Conservation (phyloP, 2,329 filamentous ascomycete genomes). For the Microdochium trichocladiopsis region DNA sequence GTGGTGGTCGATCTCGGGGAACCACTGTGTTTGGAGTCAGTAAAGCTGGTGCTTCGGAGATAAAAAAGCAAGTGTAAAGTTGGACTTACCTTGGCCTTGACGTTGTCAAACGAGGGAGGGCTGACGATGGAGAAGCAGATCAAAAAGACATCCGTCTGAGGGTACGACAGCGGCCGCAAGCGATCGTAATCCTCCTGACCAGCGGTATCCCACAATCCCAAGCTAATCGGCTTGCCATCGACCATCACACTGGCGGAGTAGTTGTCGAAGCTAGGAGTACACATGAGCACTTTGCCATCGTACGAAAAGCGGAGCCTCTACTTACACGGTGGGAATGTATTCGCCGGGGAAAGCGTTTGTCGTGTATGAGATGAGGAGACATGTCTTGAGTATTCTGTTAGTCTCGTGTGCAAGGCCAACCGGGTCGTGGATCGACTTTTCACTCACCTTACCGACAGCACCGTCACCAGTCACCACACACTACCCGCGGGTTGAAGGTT, state of each 20-base stretch:
- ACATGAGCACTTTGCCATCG: conserved; percentile 5
- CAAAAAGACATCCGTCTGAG: conserved; percentile 95
- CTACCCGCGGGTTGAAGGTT: conserved; percentile 37
- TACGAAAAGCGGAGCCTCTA: conserved; percentile 10
- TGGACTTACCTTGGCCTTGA: conserved; percentile 84
- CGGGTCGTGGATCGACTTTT: conserved; percentile 1
- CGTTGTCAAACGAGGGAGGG: conserved; percentile 97
- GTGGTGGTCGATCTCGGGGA: conserved; percentile 94
- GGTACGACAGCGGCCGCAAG: conserved; percentile 90
- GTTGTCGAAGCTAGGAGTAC: conserved; percentile 75
- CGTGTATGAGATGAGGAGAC: conserved; percentile 97
- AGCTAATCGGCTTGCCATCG: conserved; percentile 92
- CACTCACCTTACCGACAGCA: conserved; percentile 91
- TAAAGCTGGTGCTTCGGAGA: background rate
- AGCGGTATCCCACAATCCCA: conserved; percentile 97
- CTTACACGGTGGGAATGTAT: conserved; percentile 97
- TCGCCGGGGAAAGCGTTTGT: conserved; percentile 99
- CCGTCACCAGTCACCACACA: conserved; percentile 99
- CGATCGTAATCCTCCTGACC: conserved; percentile 98
- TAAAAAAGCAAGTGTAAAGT: conserved; percentile 1
- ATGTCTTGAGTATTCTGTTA: conserved; percentile 60
- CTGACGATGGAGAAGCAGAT: conserved; percentile 99
- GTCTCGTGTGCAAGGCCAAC: conserved; percentile 7
- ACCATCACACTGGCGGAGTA: conserved; percentile 99
- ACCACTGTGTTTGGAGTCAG: conserved; percentile 59